Conservation (phyloP, 495 filamentous ascomycete species). For the Podospora pseudoanserina region DNA sequence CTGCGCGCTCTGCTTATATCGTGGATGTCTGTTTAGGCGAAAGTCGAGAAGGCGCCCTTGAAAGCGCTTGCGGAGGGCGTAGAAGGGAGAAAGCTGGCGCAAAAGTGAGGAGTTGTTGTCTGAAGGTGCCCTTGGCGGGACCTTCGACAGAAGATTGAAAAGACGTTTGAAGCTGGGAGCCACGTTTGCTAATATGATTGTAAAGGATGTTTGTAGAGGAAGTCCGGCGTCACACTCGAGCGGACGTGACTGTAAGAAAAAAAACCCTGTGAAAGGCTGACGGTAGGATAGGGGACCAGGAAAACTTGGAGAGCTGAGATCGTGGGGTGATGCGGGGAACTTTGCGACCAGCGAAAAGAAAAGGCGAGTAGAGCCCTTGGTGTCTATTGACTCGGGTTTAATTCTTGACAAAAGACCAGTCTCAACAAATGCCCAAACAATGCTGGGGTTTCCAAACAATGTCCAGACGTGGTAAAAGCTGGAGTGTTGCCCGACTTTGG, state of each 20-base stretch:
- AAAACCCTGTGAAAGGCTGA: not conserved
- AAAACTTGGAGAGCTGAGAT: not conserved
- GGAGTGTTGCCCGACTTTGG: not conserved
- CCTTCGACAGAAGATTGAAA: not conserved
- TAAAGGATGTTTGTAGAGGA: not conserved
- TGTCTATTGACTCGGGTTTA: not conserved
- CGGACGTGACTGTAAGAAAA: not conserved
- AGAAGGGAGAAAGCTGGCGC: constrained; percentile 53
- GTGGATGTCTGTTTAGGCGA: constrained; percentile 69
- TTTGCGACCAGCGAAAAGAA: not conserved
- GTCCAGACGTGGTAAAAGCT: not conserved
- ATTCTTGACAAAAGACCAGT: not conserved
- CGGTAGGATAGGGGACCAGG: not conserved
- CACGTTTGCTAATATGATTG: constrained; percentile 17
- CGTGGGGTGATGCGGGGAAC: not conserved
- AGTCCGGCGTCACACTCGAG: not conserved
- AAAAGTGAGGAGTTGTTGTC: constrained; percentile 45
- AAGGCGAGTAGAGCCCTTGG: not conserved
- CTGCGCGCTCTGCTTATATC: constrained; percentile 64
- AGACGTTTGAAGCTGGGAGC: constrained; percentile 17
- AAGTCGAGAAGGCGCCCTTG: constrained; percentile 61
- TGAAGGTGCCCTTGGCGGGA: constrained; percentile 11
- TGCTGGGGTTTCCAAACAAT: not conserved
- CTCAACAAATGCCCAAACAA: not conserved
- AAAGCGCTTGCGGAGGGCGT: constrained; percentile 52